A percentile compares a stretch with the other conserved stretches of the same genome.
Evolutionary conservation across 106 monocot species (phyloP).

Genomic region (Dioscorea alata): DNA sequence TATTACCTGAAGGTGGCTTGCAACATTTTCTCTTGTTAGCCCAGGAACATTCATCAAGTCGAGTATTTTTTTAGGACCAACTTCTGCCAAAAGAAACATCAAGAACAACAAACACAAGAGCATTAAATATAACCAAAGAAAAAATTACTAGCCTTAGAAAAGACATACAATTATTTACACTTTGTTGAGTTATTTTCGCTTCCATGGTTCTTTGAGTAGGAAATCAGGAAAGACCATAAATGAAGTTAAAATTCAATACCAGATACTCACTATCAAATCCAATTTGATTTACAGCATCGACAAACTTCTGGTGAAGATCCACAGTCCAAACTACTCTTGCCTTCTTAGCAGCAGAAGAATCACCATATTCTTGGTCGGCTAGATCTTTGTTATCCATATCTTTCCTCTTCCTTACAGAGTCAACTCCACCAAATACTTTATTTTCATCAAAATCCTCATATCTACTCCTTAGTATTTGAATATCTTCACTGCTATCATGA

Average conservation of each 20-base stretch:
- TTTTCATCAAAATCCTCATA: slow-evolving; percentile 59
- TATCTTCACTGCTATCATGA: slow-evolving; percentile 52
- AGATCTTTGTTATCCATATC: slow-evolving; percentile 53
- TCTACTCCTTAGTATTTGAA: slow-evolving; percentile 38
- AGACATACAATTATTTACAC: no score
- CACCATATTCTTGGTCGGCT: slow-evolving; percentile 56
- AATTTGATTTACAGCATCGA: slow-evolving; percentile 90
- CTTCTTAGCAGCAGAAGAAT: slow-evolving; percentile 59
- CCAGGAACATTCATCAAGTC: slow-evolving; percentile 94
- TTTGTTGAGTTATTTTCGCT: no score
- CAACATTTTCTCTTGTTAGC: slow-evolving; percentile 94
- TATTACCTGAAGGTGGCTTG: slow-evolving; percentile 88
- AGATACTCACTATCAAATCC: slow-evolving; percentile 89
- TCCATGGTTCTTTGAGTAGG: neutral
- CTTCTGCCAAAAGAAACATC: slow-evolving; percentile 47
- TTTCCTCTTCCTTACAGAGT: slow-evolving; percentile 50
- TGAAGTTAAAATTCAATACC: neutral
- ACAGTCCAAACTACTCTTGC: slow-evolving; percentile 96
- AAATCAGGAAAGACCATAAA: neutral
- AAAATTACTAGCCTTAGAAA: no score
- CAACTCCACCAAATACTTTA: slow-evolving; percentile 28
- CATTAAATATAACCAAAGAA: no score
- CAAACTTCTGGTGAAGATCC: slow-evolving; percentile 92
- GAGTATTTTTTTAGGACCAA: slow-evolving; percentile 93
- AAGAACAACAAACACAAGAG: neutral